phyloP scores from a whole-genome alignment of 2,329 filamentous ascomycete genomes.

The Pleomassaria siparia region DNA sequence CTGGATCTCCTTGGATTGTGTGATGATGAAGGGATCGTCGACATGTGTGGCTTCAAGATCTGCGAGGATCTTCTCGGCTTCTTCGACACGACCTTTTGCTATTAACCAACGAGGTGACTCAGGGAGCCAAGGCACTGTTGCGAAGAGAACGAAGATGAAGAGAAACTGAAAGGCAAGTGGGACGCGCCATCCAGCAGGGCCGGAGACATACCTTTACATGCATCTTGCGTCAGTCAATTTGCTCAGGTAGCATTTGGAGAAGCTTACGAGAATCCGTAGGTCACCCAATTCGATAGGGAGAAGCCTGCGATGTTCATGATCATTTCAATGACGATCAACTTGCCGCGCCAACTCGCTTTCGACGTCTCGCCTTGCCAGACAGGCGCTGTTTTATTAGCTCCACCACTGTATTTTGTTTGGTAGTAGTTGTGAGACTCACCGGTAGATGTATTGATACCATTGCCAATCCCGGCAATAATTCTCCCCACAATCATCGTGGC shows the following conservation, averaged over 20 bases:
- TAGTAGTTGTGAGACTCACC: slow-evolving; percentile 40
- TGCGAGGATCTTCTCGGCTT: slow-evolving; percentile 48
- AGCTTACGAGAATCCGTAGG: slow-evolving; percentile 52
- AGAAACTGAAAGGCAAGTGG: slow-evolving; percentile 52
- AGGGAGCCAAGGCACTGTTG: slow-evolving; percentile 51
- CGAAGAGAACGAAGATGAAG: slow-evolving; percentile 51
- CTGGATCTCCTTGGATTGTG: slow-evolving; percentile 51
- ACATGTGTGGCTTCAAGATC: slow-evolving; percentile 50
- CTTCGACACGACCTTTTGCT: slow-evolving; percentile 45
- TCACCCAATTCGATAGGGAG: slow-evolving; percentile 55
- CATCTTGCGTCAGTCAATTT: too few relatives aligned
- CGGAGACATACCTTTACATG: too few relatives aligned
- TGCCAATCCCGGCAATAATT: slow-evolving; percentile 52
- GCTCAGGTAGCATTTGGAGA: too few relatives aligned
- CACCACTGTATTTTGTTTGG: neutral
- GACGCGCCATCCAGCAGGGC: too few relatives aligned
- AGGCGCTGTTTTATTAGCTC: slow-evolving; percentile 41
- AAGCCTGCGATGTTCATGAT: slow-evolving; percentile 56
- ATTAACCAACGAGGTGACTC: slow-evolving; percentile 53
- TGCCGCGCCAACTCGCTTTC: slow-evolving; percentile 46
- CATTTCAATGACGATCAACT: slow-evolving; percentile 52
- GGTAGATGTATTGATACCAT: slow-evolving; percentile 55
- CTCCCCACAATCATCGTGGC: slow-evolving; percentile 55
- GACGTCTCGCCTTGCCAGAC: slow-evolving; percentile 58
- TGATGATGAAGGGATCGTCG: slow-evolving; percentile 46